Conservation (phyloP, 2,329 filamentous ascomycete genomes). For the Exophiala calicioides region DNA sequence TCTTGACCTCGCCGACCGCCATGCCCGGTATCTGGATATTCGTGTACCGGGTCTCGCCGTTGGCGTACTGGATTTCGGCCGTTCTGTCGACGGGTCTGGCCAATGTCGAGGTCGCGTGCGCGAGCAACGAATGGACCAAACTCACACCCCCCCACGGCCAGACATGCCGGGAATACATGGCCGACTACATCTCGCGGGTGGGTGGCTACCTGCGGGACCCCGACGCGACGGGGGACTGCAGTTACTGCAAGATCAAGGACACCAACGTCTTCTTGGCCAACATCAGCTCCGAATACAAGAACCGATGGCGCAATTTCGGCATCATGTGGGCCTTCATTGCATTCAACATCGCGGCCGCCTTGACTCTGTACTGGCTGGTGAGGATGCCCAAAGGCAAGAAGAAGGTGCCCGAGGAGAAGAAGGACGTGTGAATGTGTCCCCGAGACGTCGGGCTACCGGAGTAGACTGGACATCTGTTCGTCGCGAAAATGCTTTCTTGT, state of each 20-base stretch:
- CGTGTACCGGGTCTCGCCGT: conserved; percentile 77
- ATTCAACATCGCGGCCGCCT: conserved; percentile 63
- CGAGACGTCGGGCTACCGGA: no score
- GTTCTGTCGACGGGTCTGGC: conserved; percentile 71
- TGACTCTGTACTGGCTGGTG: conserved; percentile 64
- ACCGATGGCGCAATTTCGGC: conserved; percentile 68
- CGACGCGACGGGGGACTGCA: conserved; percentile 52
- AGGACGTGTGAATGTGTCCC: no score
- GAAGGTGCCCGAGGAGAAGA: no score
- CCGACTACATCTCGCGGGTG: conserved; percentile 46
- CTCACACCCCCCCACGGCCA: conserved; percentile 61
- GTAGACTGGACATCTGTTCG: no score
- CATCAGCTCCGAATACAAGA: conserved; percentile 45
- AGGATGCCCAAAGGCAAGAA: conserved; percentile 57
- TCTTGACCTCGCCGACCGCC: conserved; percentile 58
- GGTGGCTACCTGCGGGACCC: conserved; percentile 57
- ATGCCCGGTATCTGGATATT: conserved; percentile 75
- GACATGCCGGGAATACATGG: conserved; percentile 64
- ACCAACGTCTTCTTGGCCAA: conserved; percentile 52
- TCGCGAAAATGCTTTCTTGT: no score
- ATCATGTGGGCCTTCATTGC: conserved; percentile 66
- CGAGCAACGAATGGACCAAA: conserved; percentile 65
- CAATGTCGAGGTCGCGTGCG: conserved; percentile 65
- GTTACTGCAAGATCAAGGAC: conserved; percentile 49
- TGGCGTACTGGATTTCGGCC: conserved; percentile 77